Evolutionary conservation across 768 basidiomycete genomes (phyloP), one percentile per base, ranked within the genome.

Genomic region (Trametes cinnabarina): DNA sequence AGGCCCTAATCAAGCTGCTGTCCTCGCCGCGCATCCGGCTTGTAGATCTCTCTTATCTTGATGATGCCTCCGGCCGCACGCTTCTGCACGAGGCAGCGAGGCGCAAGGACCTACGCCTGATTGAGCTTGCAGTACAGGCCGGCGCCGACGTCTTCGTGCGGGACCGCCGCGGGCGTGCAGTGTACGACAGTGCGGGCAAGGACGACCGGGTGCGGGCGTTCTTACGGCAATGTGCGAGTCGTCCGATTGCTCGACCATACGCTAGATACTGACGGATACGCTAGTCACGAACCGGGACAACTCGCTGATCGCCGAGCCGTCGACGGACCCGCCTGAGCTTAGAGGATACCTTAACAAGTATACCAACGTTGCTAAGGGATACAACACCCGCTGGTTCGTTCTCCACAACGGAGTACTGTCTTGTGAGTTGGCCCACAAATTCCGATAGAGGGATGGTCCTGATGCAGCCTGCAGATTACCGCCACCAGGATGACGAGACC

Each of bases 341-440:
- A 85, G 82, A 61, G 92, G 91, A 0, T 92, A 92, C 67, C 75
- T 93, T 19, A 92, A 90, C 71, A 98, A 98, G 71, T 97, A 94
- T 68, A 86, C 88, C 1, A 98, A 97, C 64, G 90, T 97, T 37
- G 92, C 92, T 0, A 87, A 85, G 64, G 94, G 95, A 0, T 96
- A 94, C 69, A 86, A 85, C 58, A 88, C 90, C 0, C 79, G 94
- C 1, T 97, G 94, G 93, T 96, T 98, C 67, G 92, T 96, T 0
- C 80, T 97, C 19, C 87, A 90, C 66, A 82, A 88, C 52, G 94
- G 93, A 0, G 77, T 90, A 23, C 71, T 95, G n/a, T 92, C 90
- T 17, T 94, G 92, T 91, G 68, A 23, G 89, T 56, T 32, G 15
- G 48, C 17, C 40, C 43, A 55, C 30, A 2, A 11, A 20, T 23